Base-by-base conservation (phyloP, 108 stramenopile genomes). In the Skeletonema potamos region DNA sequence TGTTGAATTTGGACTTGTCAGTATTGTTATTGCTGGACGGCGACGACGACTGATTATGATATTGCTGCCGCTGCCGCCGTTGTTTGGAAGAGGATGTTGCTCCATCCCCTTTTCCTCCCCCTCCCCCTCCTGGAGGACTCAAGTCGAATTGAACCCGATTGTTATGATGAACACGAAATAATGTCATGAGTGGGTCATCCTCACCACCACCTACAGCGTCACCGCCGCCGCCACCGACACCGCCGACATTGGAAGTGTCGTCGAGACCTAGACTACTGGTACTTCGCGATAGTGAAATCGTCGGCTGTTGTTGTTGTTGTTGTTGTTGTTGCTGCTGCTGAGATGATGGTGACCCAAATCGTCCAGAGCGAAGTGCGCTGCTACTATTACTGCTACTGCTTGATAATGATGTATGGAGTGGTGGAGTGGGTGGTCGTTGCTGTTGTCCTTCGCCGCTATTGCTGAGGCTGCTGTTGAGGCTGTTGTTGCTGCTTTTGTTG, bases 141-240 rank as follows among this genome's bases (percentile, higher is more conserved):
- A 81, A 58, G 34, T 81, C 34, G 46, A 81, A 81, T 29, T 70
- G 63, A n/a, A 81, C 79, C 44, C 70, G 62, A 41, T 81, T 70
- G 33, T 74, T 76, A 54, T 81, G 75, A 39, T 76, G 74, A n/a
- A 76, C 79, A 2, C 68, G 59, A 58, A 79, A 79, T 8, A 77
- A 51, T 6, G 68, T 28, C 11, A 79, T 30, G 0, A 74, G 66
- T 27, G 73, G 73, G 51, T 79, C 73, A 46, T 43, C 41, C 11
- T 54, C 68, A 0, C 55, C 67, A 20, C 55, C 59, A n/a, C 68
- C 73, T n/a, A n/a, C n/a, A n/a, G n/a, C n/a, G 30, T 17, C 30
- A 9, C 24, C 28, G 9, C 46, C 59, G 20, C 37, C 43, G 4
- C 46, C n/a, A 36, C 39, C 48, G 10, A 44, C 32, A 20, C 33